Evolutionary conservation across 345 rosid species (phyloP).

Genomic region (Moricandia moricandioides): DNA sequence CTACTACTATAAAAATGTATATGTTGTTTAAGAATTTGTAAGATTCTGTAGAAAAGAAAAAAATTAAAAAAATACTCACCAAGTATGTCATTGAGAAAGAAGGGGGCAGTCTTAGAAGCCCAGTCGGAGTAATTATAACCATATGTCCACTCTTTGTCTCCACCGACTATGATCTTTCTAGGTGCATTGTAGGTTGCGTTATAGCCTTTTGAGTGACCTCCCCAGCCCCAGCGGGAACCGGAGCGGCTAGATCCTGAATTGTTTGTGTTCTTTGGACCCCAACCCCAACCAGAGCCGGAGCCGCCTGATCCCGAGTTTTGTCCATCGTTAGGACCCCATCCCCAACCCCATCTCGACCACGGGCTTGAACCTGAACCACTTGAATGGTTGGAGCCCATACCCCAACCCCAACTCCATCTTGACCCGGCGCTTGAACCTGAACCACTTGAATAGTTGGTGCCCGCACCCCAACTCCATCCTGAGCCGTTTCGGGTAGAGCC

Average conservation of each 20-base stretch:
- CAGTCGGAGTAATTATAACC: constrained; percentile 61
- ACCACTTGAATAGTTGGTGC: constrained; percentile 34
- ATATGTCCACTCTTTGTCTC: constrained; percentile 59
- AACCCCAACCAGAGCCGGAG: constrained; percentile 14
- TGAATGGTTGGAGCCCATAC: constrained; percentile 27
- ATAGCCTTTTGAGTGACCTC: constrained; percentile 23
- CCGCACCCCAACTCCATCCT: constrained; percentile 27
- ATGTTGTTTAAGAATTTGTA: no score
- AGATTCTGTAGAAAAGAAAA: background rate
- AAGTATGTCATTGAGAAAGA: constrained; percentile 56
- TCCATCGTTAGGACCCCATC: background rate
- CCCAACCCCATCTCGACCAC: constrained; percentile 32
- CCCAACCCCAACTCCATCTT: constrained; percentile 36
- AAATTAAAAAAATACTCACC: constrained; percentile 34
- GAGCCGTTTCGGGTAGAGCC: background rate
- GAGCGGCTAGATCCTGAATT: constrained; percentile 7
- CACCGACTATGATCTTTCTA: constrained; percentile 57
- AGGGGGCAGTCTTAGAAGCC: constrained; percentile 60
- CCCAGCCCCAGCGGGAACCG: constrained; percentile 13
- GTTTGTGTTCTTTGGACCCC: constrained; percentile 7
- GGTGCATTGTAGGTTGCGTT: constrained; percentile 29
- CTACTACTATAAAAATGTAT: background rate
- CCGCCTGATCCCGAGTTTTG: constrained; percentile 2
- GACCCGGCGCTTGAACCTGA: constrained; percentile 11
- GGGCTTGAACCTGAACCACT: constrained; percentile 13